Base-by-base conservation (phyloP, 208 protist species). In the Acanthamoeba sp. region DNA sequence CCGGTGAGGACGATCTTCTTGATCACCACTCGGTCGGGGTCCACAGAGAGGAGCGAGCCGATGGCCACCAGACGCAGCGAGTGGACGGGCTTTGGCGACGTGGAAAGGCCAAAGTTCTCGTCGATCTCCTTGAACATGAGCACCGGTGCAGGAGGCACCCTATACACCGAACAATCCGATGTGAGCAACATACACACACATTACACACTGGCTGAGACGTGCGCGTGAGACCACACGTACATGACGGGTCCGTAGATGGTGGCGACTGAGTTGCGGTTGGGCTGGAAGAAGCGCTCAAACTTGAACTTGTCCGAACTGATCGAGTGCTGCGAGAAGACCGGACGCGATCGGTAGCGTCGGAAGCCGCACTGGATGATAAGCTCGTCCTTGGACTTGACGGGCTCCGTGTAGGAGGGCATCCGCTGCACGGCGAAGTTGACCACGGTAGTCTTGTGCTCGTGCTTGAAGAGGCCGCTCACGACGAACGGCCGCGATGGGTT, bases 1-100 rank as follows among this genome's bases (percentile, higher is more conserved):
- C 98, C 98, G 34, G 97, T 98, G 22, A 98, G 93, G 50, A 98
- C 93, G 62, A 98, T 95, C 85, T 96, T 95, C 95, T 98, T 98
- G 40, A 98, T 71, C 38, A 98, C 94, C 18, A 98, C 93, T 29
- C 97, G 89, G 93, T 98, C 95, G 45, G 98, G 97, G 93, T 98
- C 95, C 20, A 97, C 90, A 27, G 76, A 76, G 42, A 96, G 50
- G n/a, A 97, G 59, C 32, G 92, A 91, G 69, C 97, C 97, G 45
- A 40, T 48, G 1, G 93, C 97, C 32, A 97, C 96, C 42, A 97
- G 73, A 22, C 73, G 40, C 24, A 78, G 59, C 12, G 85, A 91
- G 22, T 91, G 85, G 14, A 91, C 55, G 64, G 85, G 85, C 80
- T 69, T 69, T 10, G 88, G 59, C 36, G 85, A 36, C 24, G 42